Percentiles rank a stretch among this genome's conserved stretches.
phyloP scores from a whole-genome alignment of 2,329 filamentous ascomycete species.

The Paradendryphiella salina region DNA sequence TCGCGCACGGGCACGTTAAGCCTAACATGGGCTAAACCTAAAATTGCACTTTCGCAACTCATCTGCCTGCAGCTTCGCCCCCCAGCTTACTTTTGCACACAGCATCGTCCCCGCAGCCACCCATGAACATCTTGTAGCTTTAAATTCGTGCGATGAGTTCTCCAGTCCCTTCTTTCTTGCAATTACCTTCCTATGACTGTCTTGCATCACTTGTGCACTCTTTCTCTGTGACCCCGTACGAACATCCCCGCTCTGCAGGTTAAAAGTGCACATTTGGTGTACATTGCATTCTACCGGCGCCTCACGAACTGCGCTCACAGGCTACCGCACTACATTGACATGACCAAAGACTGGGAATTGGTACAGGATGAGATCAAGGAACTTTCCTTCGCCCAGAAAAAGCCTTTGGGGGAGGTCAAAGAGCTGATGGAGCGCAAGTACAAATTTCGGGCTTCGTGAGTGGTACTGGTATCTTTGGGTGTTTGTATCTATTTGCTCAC shows the following conservation, averaged over 20 bases:
- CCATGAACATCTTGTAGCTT: background rate
- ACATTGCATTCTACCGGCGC: background rate
- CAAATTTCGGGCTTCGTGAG: conserved; percentile 44
- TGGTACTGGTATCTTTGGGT: background rate
- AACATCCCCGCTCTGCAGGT: background rate
- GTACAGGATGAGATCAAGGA: conserved; percentile 40
- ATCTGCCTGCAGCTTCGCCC: too few species aligned
- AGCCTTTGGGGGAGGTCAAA: conserved; percentile 39
- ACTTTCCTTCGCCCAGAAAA: conserved; percentile 42
- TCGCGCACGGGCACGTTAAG: too few species aligned
- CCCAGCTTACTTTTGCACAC: conserved; percentile 7
- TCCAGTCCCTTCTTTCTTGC: background rate
- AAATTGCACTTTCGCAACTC: conserved; percentile 11
- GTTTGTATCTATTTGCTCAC: conserved; percentile 4
- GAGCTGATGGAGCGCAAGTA: conserved; percentile 39
- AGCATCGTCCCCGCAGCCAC: background rate
- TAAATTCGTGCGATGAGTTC: background rate
- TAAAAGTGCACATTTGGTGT: background rate
- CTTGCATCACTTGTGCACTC: too few species aligned
- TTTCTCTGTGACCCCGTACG: too few species aligned
- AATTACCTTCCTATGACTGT: background rate
- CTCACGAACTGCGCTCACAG: background rate
- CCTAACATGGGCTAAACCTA: background rate
- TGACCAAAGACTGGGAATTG: conserved; percentile 41
- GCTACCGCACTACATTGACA: conserved; percentile 11